These are phyloP conservation scores for Alternaria arbusti DNA, from an alignment of 2,329 filamentous ascomycete genomes.

Conservation along the genomic window DNA sequence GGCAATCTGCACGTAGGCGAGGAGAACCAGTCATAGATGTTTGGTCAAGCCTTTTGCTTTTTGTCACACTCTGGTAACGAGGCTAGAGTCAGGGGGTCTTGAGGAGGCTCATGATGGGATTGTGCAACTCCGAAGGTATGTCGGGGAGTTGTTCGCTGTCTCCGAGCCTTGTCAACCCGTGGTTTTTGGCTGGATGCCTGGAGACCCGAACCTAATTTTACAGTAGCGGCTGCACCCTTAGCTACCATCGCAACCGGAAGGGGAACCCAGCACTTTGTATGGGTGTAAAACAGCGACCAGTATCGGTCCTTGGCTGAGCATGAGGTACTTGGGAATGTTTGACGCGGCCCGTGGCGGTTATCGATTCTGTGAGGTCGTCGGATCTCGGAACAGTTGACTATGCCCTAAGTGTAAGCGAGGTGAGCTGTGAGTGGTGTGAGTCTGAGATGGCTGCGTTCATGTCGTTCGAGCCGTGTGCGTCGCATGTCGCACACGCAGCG, in stretches of 20 bases:
- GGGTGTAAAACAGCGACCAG: background rate
- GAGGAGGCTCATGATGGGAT: slow-evolving; percentile 18
- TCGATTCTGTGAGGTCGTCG: slow-evolving; percentile 3
- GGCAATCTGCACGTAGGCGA: background rate
- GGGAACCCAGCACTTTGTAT: background rate
- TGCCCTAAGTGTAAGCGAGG: slow-evolving; percentile 5
- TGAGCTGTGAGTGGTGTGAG: slow-evolving; percentile 27
- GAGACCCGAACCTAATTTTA: slow-evolving; percentile 3
- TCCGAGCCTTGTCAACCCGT: slow-evolving; percentile 15
- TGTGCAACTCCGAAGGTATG: slow-evolving; percentile 4
- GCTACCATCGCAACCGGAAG: slow-evolving; percentile 5
- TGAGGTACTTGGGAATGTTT: background rate
- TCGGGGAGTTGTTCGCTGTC: slow-evolving; percentile 17
- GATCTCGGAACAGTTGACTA: slow-evolving; percentile 16
- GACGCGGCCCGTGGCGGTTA: slow-evolving; percentile 10
- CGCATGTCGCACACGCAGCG: slow-evolving; percentile 4
- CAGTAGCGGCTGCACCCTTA: slow-evolving; percentile 6
- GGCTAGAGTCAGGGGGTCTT: slow-evolving; percentile 6
- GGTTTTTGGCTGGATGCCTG: slow-evolving; percentile 6
- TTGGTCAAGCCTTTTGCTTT: background rate
- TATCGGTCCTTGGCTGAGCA: background rate
- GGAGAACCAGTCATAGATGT: slow-evolving; percentile 1
- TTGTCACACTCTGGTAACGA: slow-evolving; percentile 9
- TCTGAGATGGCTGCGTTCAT: slow-evolving; percentile 26
- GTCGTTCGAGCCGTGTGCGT: slow-evolving; percentile 19